A percentile compares a stretch with the other conserved stretches of the same genome.
These are phyloP conservation scores for Acanthamoeba sp. DNA, from an alignment of 208 protist species.

Conservation along the genomic window DNA sequence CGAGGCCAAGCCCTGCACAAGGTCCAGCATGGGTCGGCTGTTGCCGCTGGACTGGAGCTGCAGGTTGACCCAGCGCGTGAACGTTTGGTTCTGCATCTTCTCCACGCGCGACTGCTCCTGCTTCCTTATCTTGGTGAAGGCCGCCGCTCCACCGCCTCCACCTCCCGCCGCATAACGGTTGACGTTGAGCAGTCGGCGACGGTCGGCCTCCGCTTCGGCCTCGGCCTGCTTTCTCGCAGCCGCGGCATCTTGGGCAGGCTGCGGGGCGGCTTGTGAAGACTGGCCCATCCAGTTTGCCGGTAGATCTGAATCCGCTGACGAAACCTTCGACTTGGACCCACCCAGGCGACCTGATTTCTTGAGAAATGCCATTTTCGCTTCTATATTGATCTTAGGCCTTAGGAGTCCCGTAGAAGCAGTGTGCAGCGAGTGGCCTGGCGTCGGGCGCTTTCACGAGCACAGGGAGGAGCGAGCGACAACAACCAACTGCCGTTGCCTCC, in stretches of 20 bases:
- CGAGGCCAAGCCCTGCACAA: slow-evolving; percentile 58
- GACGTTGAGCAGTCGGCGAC: slow-evolving; percentile 29
- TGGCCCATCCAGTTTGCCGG: not conserved
- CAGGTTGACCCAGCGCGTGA: slow-evolving; percentile 56
- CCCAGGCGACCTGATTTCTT: not conserved
- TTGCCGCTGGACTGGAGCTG: not conserved
- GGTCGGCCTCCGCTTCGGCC: slow-evolving; percentile 22
- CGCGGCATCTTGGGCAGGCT: not conserved
- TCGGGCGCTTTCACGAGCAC: too few species aligned
- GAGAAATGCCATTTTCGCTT: not conserved
- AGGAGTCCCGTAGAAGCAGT: too few species aligned
- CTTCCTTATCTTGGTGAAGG: slow-evolving; percentile 58
- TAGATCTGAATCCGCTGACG: not conserved
- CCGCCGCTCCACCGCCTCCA: not conserved
- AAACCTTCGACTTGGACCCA: not conserved
- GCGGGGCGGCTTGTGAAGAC: not conserved
- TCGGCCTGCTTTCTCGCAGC: not conserved
- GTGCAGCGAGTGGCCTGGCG: too few species aligned
- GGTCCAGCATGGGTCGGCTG: not conserved
- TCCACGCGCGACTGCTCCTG: slow-evolving; percentile 55
- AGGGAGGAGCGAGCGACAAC: too few species aligned
- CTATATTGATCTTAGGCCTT: too few species aligned
- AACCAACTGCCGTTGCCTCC: too few species aligned
- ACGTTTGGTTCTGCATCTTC: slow-evolving; percentile 70
- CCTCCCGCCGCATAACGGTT: slow-evolving; percentile 40